phyloP scores from a whole-genome alignment of 805 yeast species.

The Jamesozyma hellenica region DNA sequence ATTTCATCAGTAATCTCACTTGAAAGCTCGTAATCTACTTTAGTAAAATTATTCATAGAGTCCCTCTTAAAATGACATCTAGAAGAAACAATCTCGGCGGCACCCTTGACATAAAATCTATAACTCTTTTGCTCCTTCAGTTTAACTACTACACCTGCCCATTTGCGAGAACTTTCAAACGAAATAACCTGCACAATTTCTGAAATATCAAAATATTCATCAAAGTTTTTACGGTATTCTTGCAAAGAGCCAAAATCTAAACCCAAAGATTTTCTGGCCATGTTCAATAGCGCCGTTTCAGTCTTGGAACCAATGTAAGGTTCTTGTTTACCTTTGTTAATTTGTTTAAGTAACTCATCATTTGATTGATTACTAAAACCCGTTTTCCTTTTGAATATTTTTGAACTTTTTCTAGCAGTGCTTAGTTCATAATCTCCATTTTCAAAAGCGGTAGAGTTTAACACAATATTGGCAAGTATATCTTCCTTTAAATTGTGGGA shows the following conservation, averaged over 20 bases:
- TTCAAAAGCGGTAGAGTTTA: conserved; percentile 89
- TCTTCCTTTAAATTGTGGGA: conserved; percentile 12
- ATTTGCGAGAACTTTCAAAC: conserved; percentile 85
- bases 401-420: background rate
- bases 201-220: conserved; percentile 23
- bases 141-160: conserved; percentile 73
- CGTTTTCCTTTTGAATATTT: background rate
- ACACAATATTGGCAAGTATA: conserved; percentile 47
- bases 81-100: conserved; percentile 75
- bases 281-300: conserved; percentile 72
- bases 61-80: conserved; percentile 39
- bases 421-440: conserved; percentile 30
- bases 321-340: conserved; percentile 32
- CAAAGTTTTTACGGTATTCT: conserved; percentile 32
- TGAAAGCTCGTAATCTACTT: conserved; percentile 17
- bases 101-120: conserved; percentile 78
- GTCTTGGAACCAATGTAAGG: conserved; percentile 87
- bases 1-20: conserved; percentile 34
- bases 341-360: conserved; percentile 11
- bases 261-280: conserved; percentile 51
- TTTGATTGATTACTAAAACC: background rate
- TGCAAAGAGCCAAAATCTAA: conserved; percentile 35
- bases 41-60: conserved; percentile 24
- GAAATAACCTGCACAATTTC: conserved; percentile 66
- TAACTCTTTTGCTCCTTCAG: conserved; percentile 31